Percentiles rank a stretch among this genome's conserved stretches.
Evolutionary conservation across 2,329 filamentous ascomycete genomes (phyloP).

Genomic region (Massarina eburnea): DNA sequence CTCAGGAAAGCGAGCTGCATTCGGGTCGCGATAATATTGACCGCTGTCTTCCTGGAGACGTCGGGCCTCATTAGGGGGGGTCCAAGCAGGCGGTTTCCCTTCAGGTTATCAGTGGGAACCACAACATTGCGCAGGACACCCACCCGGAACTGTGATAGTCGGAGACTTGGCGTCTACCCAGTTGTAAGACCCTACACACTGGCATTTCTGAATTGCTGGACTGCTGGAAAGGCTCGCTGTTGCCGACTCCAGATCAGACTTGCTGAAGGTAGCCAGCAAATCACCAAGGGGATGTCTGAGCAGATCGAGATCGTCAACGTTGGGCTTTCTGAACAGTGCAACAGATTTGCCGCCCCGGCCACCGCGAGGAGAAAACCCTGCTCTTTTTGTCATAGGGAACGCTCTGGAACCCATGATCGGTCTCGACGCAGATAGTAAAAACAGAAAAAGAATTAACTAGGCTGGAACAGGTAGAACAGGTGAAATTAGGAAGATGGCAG

Average conservation of each 20-base stretch:
- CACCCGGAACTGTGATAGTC: conserved; percentile 41
- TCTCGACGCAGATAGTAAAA: background rate
- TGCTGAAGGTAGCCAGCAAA: conserved; percentile 21
- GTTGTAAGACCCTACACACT: conserved; percentile 56
- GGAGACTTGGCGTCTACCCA: conserved; percentile 46
- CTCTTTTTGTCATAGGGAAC: conserved; percentile 13
- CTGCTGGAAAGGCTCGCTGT: background rate
- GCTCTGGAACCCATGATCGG: conserved; percentile 9
- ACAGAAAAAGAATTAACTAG: background rate
- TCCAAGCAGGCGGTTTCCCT: conserved; percentile 58
- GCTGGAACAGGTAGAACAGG: background rate
- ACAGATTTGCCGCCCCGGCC: conserved; percentile 19
- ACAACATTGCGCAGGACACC: background rate
- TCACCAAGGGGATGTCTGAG: conserved; percentile 33
- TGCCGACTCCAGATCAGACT: conserved; percentile 10
- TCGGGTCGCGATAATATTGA: conserved; percentile 57
- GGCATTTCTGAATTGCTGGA: conserved; percentile 41
- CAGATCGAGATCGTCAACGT: conserved; percentile 23
- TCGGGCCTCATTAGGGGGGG: conserved; percentile 39
- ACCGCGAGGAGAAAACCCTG: conserved; percentile 26
- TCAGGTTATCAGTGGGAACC: conserved; percentile 5
- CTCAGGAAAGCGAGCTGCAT: conserved; percentile 53
- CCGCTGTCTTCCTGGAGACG: conserved; percentile 51
- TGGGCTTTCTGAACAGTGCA: conserved; percentile 11
- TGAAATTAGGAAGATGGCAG: background rate